Evolutionary conservation across 1,284 basidiomycete genomes (phyloP).

Genomic region (Kalmanozyma brasiliensis): DNA sequence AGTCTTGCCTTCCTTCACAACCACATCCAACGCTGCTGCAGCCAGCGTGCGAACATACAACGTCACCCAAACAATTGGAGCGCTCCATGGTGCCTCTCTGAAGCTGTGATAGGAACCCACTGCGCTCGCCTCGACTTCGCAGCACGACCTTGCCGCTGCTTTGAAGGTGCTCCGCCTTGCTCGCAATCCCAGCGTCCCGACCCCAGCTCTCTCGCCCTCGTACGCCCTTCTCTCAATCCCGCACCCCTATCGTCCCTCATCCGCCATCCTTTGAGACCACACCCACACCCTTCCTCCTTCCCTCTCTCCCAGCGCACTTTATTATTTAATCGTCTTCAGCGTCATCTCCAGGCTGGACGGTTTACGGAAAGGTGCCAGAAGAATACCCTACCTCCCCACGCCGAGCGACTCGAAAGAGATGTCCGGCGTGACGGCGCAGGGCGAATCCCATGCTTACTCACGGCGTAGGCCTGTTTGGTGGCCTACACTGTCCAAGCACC

Average conservation of each 20-base stretch:
- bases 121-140: background rate
- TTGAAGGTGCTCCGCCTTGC: background rate
- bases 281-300: background rate
- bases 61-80: no score
- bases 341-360: slow-evolving; percentile 23
- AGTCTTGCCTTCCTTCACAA: slow-evolving; percentile 7
- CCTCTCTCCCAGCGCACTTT: slow-evolving; percentile 20
- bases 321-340: slow-evolving; percentile 28
- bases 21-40: no score
- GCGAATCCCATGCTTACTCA: slow-evolving; percentile 56
- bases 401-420: no score
- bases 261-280: background rate
- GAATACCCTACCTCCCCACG: slow-evolving; percentile 12
- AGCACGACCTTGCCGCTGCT: background rate
- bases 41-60: no score
- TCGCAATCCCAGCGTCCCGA: background rate
- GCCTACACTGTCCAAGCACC: slow-evolving; percentile 47
- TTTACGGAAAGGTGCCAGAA: slow-evolving; percentile 58
- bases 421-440: slow-evolving; percentile 19
- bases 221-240: background rate
- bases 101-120: no score
- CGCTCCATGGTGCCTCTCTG: no score
- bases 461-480: slow-evolving; percentile 32
- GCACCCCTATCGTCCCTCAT: background rate
- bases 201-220: background rate